phyloP scores from a whole-genome alignment of 805 yeast species.

The Nakazawaea ambrosiae region DNA sequence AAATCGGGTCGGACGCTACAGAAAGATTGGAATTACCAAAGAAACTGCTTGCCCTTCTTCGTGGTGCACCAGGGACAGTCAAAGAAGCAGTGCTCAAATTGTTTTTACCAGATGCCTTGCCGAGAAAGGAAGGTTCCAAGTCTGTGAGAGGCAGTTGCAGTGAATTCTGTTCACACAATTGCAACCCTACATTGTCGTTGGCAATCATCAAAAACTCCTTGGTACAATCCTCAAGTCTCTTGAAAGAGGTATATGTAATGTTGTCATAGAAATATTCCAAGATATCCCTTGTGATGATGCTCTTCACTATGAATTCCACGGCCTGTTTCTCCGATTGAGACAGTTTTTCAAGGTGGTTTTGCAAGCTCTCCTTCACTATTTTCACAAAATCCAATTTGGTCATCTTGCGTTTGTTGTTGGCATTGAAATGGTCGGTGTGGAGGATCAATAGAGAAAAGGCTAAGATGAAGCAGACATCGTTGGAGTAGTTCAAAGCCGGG shows the following conservation, averaged over 20 bases:
- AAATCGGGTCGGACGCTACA: constrained; percentile 3
- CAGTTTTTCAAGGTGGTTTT: constrained; percentile 15
- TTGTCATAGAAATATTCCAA: constrained; percentile 61
- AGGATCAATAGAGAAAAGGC: constrained; percentile 62
- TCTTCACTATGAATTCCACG: constrained; percentile 19
- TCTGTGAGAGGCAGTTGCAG: no score
- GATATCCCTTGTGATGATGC: constrained; percentile 30
- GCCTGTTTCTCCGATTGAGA: constrained; percentile 21
- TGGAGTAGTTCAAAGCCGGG: constrained; percentile 26
- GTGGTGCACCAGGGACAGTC: not conserved
- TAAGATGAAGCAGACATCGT: constrained; percentile 54
- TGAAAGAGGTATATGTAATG: constrained; percentile 52
- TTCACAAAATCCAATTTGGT: constrained; percentile 52
- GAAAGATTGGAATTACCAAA: not conserved
- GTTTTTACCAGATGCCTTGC: not conserved
- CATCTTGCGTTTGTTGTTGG: constrained; percentile 63
- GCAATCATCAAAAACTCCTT: not conserved
- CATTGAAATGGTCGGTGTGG: constrained; percentile 70
- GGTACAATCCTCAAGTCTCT: constrained; percentile 30
- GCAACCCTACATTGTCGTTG: not conserved
- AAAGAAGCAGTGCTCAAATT: constrained; percentile 6
- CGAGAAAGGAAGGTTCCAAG: not conserved
- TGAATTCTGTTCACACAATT: no score
- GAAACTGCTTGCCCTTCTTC: constrained; percentile 8
- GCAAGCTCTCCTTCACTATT: constrained; percentile 24